Evolutionary conservation across 2,329 filamentous ascomycete species (phyloP), one percentile per base, ranked within the genome.

Genomic region (Fusarium sp.): DNA sequence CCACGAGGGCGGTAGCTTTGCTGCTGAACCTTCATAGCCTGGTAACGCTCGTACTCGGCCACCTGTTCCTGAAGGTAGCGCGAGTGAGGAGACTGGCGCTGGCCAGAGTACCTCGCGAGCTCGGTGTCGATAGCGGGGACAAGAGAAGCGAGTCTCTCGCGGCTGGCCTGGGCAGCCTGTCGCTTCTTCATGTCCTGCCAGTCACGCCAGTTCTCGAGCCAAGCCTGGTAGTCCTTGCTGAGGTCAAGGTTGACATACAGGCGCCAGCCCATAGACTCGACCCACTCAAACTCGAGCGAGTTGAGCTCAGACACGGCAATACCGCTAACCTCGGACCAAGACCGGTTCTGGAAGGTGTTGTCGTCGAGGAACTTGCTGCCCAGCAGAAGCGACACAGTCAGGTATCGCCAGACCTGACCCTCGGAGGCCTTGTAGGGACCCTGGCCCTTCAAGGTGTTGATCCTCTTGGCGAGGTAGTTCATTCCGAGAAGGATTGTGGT

Each of bases 311-410:
- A 85, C 23, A 98, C 95, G 35, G 92, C 88, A 76, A 98, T 97
- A 71, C 94, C 94, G 83, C 95, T 98, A 62, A 98, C 95, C 81
- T 98, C 95, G 6, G 95, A 94, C 95, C 95, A 98, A 1, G 95
- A 98, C 65, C 94, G 93, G 85, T 98, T 98, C 88, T 98, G 95
- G 84, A 98, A 98, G 7, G 95, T 98, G 85, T 98, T 98, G 87
- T 98, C 95, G 80, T 98, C 95, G 76, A 98, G 87, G 80, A 98
- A 98, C 86, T 98, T 98, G 90, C 95, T 97, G 70, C 95, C 95
- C 63, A 98, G 88, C 61, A 98, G 89, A 67, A 98, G 86, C 9
- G 93, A 91, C 41, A 96, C 93, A 8, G 95, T 97, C 74, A 98
- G 88, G 86, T 97, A 92, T 70, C 95, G 93, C 88, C 96, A 97